phyloP scores from a whole-genome alignment of 257 asterid species.

The Nicotiana paniculata region DNA sequence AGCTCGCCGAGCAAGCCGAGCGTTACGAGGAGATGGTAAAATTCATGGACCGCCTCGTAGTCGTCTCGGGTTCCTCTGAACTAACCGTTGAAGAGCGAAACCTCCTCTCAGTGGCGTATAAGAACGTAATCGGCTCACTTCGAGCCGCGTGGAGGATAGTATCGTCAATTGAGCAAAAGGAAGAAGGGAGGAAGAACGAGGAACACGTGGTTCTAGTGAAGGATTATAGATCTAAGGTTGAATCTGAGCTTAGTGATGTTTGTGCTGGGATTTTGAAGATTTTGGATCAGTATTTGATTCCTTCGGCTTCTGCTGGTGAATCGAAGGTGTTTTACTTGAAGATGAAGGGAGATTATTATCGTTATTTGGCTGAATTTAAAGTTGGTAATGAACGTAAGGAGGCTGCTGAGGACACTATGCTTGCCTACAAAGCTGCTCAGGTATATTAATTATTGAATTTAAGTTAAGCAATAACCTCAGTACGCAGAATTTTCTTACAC shows the following conservation, averaged over 20 bases:
- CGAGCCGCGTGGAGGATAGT: constrained; percentile 75
- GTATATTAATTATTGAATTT: constrained; percentile 15
- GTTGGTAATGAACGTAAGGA: constrained; percentile 47
- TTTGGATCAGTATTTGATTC: constrained; percentile 34
- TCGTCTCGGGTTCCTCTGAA: constrained; percentile 35
- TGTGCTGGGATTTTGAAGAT: constrained; percentile 55
- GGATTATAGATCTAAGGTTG: constrained; percentile 67
- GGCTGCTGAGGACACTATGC: constrained; percentile 71
- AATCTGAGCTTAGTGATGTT: constrained; percentile 45
- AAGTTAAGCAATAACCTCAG: too few relatives aligned
- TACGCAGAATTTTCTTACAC: too few relatives aligned
- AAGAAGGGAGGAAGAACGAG: constrained; percentile 65
- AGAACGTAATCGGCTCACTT: constrained; percentile 76
- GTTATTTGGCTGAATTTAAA: constrained; percentile 66
- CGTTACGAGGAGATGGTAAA: constrained; percentile 76
- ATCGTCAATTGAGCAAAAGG: constrained; percentile 62
- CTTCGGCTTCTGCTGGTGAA: constrained; percentile 43
- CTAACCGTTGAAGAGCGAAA: constrained; percentile 68
- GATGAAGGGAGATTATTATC: constrained; percentile 69
- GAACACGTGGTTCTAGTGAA: constrained; percentile 58
- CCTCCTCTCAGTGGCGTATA: constrained; percentile 61
- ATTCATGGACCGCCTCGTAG: constrained; percentile 61
- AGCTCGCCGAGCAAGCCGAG: constrained; percentile 68
- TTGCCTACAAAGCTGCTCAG: constrained; percentile 69
- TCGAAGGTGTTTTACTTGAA: constrained; percentile 65